Percentiles rank a stretch among this genome's conserved stretches.
These are phyloP conservation scores for Talaromyces borbonicus DNA, from an alignment of 495 filamentous ascomycete species.

Conservation along the genomic window DNA sequence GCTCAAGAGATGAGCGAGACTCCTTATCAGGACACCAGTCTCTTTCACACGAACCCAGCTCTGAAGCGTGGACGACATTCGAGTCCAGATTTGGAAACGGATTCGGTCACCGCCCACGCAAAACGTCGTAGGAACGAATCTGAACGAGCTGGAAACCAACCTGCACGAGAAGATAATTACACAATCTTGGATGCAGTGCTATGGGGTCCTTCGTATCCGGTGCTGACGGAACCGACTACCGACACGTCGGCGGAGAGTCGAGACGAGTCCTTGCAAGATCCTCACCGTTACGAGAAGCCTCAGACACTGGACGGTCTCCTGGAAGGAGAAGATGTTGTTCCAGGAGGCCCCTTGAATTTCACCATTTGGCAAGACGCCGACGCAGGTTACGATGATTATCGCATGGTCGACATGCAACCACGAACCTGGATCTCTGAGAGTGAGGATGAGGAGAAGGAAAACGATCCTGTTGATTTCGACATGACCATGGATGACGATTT, in stretches of 20 bases:
- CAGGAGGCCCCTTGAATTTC: background rate
- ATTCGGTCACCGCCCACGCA: background rate
- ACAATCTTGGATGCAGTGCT: background rate
- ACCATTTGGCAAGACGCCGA: background rate
- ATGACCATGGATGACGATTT: background rate
- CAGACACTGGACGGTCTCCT: too few species aligned
- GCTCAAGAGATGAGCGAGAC: background rate
- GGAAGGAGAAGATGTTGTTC: too few species aligned
- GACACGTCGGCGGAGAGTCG: too few species aligned
- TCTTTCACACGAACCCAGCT: background rate
- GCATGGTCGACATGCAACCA: background rate
- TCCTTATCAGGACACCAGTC: background rate
- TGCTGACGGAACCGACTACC: background rate
- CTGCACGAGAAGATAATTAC: background rate
- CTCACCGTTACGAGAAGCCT: too few species aligned
- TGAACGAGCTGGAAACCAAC: background rate
- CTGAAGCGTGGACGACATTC: background rate
- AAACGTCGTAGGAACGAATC: background rate
- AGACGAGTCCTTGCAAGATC: too few species aligned
- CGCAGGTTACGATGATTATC: background rate
- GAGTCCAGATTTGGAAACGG: background rate
- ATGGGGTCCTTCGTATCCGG: background rate
- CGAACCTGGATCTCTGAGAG: background rate
- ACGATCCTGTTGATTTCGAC: background rate
- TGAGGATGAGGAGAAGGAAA: slow-evolving; percentile 3